A percentile compares a stretch with the other conserved stretches of the same genome.
Evolutionary conservation across 352 stramenopile genomes (phyloP).

Genomic region (Globisporangium viniferum): DNA sequence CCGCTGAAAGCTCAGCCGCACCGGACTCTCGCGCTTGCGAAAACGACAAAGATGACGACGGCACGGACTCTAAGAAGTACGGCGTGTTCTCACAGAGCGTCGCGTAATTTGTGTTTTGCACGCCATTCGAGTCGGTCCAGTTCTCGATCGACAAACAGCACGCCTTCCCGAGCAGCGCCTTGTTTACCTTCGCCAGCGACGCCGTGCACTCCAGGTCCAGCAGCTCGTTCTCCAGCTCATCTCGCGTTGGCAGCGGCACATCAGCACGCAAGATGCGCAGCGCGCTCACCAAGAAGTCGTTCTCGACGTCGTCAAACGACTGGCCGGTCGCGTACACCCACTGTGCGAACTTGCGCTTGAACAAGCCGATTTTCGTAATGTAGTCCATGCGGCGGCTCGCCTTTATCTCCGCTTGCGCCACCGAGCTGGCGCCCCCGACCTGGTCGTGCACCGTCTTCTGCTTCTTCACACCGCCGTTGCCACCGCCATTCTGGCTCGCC

Average conservation of each 20-base stretch:
- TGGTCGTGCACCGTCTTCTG: background rate
- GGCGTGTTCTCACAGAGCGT: constrained; percentile 31
- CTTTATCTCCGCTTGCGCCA: background rate
- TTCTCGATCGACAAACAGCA: constrained; percentile 61
- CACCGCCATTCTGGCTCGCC: background rate
- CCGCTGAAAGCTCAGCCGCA: constrained; percentile 29
- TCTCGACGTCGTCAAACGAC: constrained; percentile 43
- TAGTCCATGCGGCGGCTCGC: constrained; percentile 23
- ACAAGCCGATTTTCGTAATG: constrained; percentile 46
- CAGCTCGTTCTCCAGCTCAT: constrained; percentile 65
- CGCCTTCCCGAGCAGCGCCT: constrained; percentile 39
- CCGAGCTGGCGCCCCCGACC: background rate
- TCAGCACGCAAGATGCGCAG: constrained; percentile 41
- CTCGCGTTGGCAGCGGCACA: constrained; percentile 36
- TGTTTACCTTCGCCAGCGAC: constrained; percentile 40
- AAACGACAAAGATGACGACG: background rate
- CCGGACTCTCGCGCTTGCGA: constrained; percentile 3
- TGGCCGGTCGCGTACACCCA: constrained; percentile 66
- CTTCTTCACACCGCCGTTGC: constrained; percentile 16
- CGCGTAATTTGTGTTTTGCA: constrained; percentile 42
- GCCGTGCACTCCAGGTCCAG: constrained; percentile 50
- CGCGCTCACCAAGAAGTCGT: constrained; percentile 38
- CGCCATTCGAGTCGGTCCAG: constrained; percentile 41
- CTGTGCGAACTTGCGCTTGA: constrained; percentile 61
- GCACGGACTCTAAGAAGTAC: constrained; percentile 46